These are phyloP conservation scores for Lolium rigidum DNA, from an alignment of 176 grass and related monocot species.

Conservation along the genomic window DNA sequence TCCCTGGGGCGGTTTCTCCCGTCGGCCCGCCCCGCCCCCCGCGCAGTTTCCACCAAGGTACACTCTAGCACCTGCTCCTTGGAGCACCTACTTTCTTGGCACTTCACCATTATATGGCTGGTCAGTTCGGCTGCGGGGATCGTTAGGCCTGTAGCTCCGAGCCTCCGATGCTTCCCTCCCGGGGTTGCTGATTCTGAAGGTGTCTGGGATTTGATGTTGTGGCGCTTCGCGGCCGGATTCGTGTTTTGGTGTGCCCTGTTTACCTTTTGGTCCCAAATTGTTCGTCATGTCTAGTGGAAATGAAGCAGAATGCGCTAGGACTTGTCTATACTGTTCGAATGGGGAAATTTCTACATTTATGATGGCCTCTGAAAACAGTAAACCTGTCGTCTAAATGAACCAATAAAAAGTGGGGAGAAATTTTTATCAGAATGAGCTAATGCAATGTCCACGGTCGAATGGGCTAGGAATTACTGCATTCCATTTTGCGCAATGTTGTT, in stretches of 20 bases:
- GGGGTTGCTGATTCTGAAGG: not conserved
- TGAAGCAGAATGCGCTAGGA: too few species aligned
- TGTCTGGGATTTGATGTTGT: not conserved
- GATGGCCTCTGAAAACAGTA: not conserved
- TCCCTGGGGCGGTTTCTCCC: not conserved
- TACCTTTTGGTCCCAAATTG: not conserved
- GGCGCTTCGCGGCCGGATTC: not conserved
- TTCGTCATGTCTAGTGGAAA: not conserved
- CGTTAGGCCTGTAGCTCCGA: not conserved
- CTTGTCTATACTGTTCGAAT: not conserved
- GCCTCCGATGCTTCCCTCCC: not conserved
- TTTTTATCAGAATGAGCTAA: not conserved
- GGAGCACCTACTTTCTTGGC: not conserved
- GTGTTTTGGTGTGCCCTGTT: not conserved
- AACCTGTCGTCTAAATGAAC: not conserved
- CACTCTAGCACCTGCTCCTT: not conserved
- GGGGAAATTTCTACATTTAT: not conserved
- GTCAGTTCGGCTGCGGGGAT: not conserved
- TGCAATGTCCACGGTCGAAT: not conserved
- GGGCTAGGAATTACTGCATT: not conserved
- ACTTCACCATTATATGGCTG: too few species aligned
- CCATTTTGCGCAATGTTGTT: not conserved
- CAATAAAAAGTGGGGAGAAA: not conserved
- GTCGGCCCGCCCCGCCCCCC: not conserved
- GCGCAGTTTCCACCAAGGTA: constrained; percentile 56